Evolutionary conservation across 1,139 yeast genomes (phyloP).

Genomic region (Diutina mesorugosa): DNA sequence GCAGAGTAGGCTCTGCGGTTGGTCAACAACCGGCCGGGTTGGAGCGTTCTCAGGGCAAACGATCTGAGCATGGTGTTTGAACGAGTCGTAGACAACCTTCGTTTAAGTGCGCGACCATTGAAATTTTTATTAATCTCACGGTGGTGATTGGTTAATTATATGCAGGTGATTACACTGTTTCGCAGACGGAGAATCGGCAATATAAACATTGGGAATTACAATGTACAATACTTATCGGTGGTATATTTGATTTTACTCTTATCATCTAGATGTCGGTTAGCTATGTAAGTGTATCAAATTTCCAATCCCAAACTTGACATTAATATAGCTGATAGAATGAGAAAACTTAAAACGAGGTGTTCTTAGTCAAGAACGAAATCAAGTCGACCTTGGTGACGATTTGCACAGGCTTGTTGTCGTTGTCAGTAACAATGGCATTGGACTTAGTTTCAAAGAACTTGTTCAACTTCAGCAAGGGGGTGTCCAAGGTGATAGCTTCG

Average conservation of each 20-base stretch:
- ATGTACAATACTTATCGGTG: neutral
- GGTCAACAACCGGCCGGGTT: neutral
- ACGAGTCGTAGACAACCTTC: neutral
- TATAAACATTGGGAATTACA: too few species aligned
- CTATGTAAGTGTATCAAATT: neutral
- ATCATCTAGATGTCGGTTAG: neutral
- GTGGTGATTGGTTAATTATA: neutral
- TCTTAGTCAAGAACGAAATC: constrained; percentile 48
- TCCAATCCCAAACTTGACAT: too few species aligned
- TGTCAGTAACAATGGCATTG: constrained; percentile 72
- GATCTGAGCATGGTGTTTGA: neutral
- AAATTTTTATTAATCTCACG: constrained; percentile 1
- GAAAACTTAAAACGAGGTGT: constrained; percentile 4
- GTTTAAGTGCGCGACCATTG: neutral
- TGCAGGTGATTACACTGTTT: neutral
- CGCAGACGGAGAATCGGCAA: too few species aligned
- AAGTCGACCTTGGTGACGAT: constrained; percentile 84
- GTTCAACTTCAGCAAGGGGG: constrained; percentile 59
- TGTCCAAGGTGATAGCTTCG: constrained; percentile 54
- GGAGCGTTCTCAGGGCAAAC: neutral
- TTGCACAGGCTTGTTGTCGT: constrained; percentile 60
- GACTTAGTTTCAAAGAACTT: constrained; percentile 80
- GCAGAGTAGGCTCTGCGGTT: neutral
- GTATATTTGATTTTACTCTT: too few species aligned
- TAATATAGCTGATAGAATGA: too few species aligned